A percentile compares a stretch with the other conserved stretches of the same genome.
Evolutionary conservation across 805 yeast genomes (phyloP).

Genomic region (Metschnikowia santaceciliae): DNA sequence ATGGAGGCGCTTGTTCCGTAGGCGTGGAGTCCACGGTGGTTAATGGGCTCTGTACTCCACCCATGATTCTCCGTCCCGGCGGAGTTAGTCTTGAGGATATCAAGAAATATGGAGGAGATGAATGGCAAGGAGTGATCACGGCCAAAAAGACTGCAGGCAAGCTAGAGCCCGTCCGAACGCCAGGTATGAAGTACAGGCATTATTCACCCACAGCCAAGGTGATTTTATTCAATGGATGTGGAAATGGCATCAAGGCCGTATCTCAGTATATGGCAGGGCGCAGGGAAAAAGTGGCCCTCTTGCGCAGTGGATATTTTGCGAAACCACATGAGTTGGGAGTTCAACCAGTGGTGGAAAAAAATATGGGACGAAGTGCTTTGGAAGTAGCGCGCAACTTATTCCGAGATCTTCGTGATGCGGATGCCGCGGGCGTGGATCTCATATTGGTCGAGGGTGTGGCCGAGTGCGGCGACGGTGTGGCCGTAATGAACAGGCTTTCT

Average conservation of each 20-base stretch:
- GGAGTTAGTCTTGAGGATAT: conserved; percentile 84
- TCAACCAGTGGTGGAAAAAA: conserved; percentile 24
- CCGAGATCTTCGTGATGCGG: conserved; percentile 68
- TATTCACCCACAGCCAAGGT: conserved; percentile 91
- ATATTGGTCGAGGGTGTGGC: conserved; percentile 83
- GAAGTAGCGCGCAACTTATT: conserved; percentile 78
- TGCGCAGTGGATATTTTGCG: conserved; percentile 41
- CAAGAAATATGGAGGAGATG: conserved; percentile 55
- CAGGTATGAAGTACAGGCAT: conserved; percentile 97
- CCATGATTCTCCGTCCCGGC: conserved; percentile 89
- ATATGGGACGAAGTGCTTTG: conserved; percentile 44
- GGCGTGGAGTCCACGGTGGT: conserved; percentile 95
- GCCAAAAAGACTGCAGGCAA: conserved; percentile 65
- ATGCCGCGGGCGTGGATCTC: conserved; percentile 59
- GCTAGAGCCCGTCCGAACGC: conserved; percentile 75
- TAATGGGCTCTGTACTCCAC: conserved; percentile 83
- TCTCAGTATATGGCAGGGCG: conserved; percentile 20
- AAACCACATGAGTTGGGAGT: conserved; percentile 17
- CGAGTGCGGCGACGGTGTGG: conserved; percentile 78
- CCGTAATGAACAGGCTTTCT: conserved; percentile 85
- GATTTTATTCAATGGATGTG: conserved; percentile 53
- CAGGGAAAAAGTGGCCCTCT: conserved; percentile 45
- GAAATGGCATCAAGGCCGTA: conserved; percentile 38
- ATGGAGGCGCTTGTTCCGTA: conserved; percentile 84
- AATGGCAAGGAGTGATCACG: conserved; percentile 61